Evolutionary conservation across 352 stramenopile species (phyloP).

Genomic region (Pythium rhizo-oryzae): DNA sequence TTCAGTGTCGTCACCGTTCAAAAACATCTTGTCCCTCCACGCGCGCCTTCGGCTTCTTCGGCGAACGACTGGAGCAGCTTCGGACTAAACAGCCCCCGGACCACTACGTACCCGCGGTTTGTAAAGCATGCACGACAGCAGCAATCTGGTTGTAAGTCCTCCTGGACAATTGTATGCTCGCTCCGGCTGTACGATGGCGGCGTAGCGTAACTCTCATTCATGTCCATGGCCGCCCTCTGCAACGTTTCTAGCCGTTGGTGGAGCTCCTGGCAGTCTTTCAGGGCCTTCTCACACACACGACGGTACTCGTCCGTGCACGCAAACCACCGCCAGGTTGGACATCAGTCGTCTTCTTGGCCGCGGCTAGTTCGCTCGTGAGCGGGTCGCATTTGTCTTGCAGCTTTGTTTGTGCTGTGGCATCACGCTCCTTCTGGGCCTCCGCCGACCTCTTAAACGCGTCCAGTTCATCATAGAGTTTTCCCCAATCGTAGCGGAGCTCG

Average conservation of each 20-base stretch:
- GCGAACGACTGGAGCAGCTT: neutral
- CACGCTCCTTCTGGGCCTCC: neutral
- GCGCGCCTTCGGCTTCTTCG: neutral
- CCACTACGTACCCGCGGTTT: neutral
- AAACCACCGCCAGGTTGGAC: too few relatives aligned
- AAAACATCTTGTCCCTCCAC: neutral
- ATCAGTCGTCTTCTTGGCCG: too few relatives aligned
- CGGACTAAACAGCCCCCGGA: neutral
- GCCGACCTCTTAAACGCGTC: neutral
- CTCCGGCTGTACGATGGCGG: too few relatives aligned
- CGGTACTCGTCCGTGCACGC: neutral
- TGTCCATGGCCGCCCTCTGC: too few relatives aligned
- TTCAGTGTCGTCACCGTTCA: neutral
- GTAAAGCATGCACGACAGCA: neutral
- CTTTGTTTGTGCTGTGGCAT: neutral
- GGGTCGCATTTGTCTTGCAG: neutral
- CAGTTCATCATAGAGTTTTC: too few relatives aligned
- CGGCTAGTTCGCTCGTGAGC: neutral
- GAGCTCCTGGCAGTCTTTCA: too few relatives aligned
- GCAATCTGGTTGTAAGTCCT: neutral
- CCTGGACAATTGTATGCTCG: too few relatives aligned
- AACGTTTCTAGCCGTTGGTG: too few relatives aligned
- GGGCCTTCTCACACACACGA: neutral
- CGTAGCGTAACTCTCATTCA: too few relatives aligned
- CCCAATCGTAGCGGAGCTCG: too few relatives aligned